Evolutionary conservation across 345 rosid genomes (phyloP).

Genomic region (Lepidium didymum): DNA sequence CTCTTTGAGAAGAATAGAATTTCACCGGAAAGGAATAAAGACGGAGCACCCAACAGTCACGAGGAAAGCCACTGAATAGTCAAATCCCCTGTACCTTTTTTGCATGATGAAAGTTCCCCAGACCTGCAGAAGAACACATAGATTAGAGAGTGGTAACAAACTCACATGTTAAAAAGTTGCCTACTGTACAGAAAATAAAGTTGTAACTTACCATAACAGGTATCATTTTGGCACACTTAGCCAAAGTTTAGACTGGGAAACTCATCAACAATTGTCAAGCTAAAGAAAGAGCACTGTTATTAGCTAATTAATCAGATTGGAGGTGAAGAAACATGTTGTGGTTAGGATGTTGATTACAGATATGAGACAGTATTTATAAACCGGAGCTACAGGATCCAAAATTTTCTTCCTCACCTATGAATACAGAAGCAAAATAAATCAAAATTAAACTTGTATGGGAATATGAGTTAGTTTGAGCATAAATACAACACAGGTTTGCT

Average conservation of each 20-base stretch:
- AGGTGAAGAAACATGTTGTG: constrained; percentile 36
- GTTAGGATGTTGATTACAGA: constrained; percentile 78
- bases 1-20: background rate
- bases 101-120: constrained; percentile 96
- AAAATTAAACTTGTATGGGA: background rate
- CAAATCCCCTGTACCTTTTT: constrained; percentile 74
- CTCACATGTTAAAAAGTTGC: background rate
- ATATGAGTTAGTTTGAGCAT: background rate
- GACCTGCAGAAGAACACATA: constrained; percentile 30
- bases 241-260: constrained; percentile 90
- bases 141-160: background rate
- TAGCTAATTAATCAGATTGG: background rate
- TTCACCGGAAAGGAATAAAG: constrained; percentile 83
- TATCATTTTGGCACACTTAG: constrained; percentile 97
- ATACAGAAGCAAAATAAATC: background rate
- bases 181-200: background rate
- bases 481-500: background rate
- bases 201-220: constrained; percentile 75
- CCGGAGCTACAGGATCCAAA: constrained; percentile 85
- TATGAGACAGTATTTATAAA: constrained; percentile 72
- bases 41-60: constrained; percentile 90
- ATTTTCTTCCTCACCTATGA: constrained; percentile 71
- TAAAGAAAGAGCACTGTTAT: background rate
- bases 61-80: constrained; percentile 75
- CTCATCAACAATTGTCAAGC: constrained; percentile 31